Base-by-base conservation (phyloP, 345 rosid species). In the Syzygium grande region DNA sequence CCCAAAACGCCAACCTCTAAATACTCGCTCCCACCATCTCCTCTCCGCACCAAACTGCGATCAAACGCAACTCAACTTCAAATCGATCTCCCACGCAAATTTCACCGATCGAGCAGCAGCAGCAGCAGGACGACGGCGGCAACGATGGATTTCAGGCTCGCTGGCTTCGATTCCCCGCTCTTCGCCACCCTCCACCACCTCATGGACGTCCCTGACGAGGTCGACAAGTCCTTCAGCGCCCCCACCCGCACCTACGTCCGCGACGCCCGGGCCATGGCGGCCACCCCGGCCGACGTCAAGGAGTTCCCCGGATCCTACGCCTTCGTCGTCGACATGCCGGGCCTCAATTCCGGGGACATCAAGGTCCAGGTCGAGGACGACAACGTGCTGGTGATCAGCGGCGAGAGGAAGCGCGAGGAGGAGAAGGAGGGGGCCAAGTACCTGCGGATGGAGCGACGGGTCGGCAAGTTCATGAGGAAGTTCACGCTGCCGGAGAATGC, bases 311-410 rank as follows among this genome's bases (percentile, higher is more conserved):
- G 88, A 29, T 89, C 95, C 1, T 97, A 92, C 61, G 93, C 84
- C 1, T 97, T 97, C 92, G 87, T 95, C 7, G 87, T 97, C 54
- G 98, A 97, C 91, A 95, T 97, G 98, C 98, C 98, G 0, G 99
- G 99, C 23, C 85, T 96, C 86, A 95, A 93, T 30, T 92, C 92
- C 6, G 93, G 90, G 6, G 96, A 95, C 84, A 93, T 96, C 73
- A 96, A 93, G 85, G 98, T 97, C 15, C 95, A 95, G 89, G 92
- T 96, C 21, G 98, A 97, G 90, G 91, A 92, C n/a, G 97, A 93
- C 49, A 96, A 94, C 52, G 94, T 95, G 86, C 91, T 97, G 85
- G 89, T 94, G 77, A 89, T 94, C 46, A 95, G 94, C 46, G 98
- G 95, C 2, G 97, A 93, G 92, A 91, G 97, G 87, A 90, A 91